Evolutionary conservation across 495 filamentous ascomycete genomes (phyloP).

Genomic region (Penicillium manginii): DNA sequence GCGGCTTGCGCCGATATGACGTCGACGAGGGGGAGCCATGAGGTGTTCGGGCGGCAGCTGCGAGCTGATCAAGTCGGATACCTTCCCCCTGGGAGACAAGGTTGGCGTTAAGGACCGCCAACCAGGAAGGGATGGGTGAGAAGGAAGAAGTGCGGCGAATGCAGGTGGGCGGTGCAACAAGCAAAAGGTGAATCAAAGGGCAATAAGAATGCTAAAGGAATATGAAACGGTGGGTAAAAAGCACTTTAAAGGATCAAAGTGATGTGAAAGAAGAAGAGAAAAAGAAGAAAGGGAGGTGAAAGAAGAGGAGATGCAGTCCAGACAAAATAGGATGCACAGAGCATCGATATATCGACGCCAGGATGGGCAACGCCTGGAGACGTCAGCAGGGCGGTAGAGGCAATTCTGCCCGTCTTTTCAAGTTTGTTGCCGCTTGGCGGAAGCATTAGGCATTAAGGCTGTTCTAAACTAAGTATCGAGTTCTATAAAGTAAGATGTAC

Average conservation of each 20-base stretch:
- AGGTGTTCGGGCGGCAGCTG: background rate
- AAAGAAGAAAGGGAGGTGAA: constrained; percentile 27
- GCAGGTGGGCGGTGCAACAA: constrained; percentile 10
- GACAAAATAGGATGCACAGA: constrained; percentile 23
- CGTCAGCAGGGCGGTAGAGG: constrained; percentile 29
- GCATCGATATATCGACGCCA: constrained; percentile 3
- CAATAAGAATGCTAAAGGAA: constrained; percentile 9
- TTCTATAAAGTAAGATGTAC: no score
- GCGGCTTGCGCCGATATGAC: constrained; percentile 75
- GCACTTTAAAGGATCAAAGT: background rate
- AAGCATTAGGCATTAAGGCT: background rate
- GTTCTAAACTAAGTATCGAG: no score
- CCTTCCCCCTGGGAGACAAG: constrained; percentile 3
- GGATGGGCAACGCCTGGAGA: constrained; percentile 16
- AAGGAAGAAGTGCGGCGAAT: constrained; percentile 11
- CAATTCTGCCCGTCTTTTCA: constrained; percentile 26
- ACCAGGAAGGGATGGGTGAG: constrained; percentile 11
- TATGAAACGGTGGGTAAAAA: constrained; percentile 5
- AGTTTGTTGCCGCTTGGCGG: no score
- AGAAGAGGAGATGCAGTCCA: constrained; percentile 24
- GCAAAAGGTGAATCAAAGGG: constrained; percentile 6
- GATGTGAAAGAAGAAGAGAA: constrained; percentile 12
- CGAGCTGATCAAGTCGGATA: background rate
- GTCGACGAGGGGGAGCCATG: constrained; percentile 66
- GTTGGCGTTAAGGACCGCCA: constrained; percentile 10